Evolutionary conservation across 768 basidiomycete genomes (phyloP).

Genomic region (Macrolepiota fuliginosa): DNA sequence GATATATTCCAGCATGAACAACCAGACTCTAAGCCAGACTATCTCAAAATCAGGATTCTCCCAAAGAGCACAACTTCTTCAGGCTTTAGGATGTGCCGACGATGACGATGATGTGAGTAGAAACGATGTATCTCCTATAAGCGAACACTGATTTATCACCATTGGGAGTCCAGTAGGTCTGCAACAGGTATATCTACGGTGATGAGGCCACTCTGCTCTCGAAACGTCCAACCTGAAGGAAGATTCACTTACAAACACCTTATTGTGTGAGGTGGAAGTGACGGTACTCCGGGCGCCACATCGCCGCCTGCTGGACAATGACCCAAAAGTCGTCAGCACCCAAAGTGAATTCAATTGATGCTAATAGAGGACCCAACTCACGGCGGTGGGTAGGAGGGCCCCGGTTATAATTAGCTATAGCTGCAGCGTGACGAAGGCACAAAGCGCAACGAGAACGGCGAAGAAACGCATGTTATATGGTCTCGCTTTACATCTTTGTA

Average conservation of each 20-base stretch:
- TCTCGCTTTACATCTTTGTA: too few relatives aligned
- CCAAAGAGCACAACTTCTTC: too few relatives aligned
- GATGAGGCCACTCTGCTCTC: constrained; percentile 9
- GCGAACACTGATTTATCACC: neutral
- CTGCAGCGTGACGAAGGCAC: neutral
- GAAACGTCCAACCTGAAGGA: neutral
- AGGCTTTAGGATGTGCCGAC: too few relatives aligned
- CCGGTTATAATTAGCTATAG: too few relatives aligned
- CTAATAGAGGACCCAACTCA: too few relatives aligned
- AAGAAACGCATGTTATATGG: neutral
- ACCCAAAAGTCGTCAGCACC: neutral
- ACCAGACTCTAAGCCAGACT: too few relatives aligned
- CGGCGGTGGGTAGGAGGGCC: too few relatives aligned
- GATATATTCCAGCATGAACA: too few relatives aligned
- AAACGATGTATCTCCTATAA: neutral
- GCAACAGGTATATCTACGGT: constrained; percentile 13
- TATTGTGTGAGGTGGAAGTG: too few relatives aligned
- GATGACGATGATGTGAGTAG: neutral
- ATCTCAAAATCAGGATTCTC: too few relatives aligned
- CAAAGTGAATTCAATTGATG: too few relatives aligned
- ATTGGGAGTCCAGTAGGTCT: constrained; percentile 8
- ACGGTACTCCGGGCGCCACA: neutral
- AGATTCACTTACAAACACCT: neutral
- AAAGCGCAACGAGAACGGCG: neutral
- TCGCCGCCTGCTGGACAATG: neutral